phyloP scores from a whole-genome alignment of 495 filamentous ascomycete genomes.

The Penicillium angulare region DNA sequence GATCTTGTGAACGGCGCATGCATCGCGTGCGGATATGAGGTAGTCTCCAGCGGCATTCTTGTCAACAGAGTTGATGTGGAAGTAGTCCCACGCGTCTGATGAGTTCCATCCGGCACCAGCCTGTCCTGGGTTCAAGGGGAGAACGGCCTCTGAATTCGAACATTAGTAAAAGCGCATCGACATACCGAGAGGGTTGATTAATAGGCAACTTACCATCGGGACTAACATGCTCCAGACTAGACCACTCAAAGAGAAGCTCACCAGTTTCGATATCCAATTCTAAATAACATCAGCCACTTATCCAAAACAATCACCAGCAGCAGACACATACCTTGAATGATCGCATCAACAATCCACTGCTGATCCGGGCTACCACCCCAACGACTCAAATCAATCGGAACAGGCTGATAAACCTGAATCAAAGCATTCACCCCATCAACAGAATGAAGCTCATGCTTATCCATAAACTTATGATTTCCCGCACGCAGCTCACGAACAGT shows the following conservation, averaged over 20 bases:
- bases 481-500: constrained; percentile 41
- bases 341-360: constrained; percentile 33
- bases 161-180: constrained; percentile 19
- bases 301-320: constrained; percentile 31
- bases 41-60: constrained; percentile 42
- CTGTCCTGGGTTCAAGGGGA: constrained; percentile 35
- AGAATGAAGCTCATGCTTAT: constrained; percentile 50
- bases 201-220: constrained; percentile 38
- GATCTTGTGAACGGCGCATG: constrained; percentile 48
- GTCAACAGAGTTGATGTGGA: constrained; percentile 28
- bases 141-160: constrained; percentile 34
- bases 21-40: constrained; percentile 49
- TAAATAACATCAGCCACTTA: constrained; percentile 18
- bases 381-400: constrained; percentile 17
- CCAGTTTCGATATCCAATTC: constrained; percentile 34
- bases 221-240: constrained; percentile 26
- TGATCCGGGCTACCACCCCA: constrained; percentile 28
- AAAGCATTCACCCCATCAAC: constrained; percentile 30
- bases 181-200: constrained; percentile 9
- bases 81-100: constrained; percentile 37
- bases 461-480: constrained; percentile 42
- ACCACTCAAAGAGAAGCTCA: constrained; percentile 37
- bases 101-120: constrained; percentile 28
- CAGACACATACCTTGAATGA: constrained; percentile 28
- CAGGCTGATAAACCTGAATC: constrained; percentile 29